phyloP scores from a whole-genome alignment of 208 protist species.

The Novymonas esmeraldas region DNA sequence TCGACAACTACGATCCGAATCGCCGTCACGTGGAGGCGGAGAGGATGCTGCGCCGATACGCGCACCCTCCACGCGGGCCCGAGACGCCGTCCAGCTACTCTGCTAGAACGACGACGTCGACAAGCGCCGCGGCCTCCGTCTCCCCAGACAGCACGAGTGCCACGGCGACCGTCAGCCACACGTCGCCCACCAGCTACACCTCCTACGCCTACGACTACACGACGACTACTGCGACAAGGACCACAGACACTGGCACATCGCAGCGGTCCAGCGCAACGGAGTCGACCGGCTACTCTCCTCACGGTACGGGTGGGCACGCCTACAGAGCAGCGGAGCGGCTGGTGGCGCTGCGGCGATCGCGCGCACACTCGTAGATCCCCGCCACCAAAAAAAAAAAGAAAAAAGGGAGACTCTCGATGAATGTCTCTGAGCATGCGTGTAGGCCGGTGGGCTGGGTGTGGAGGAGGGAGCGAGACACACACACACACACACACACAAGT shows the following conservation, averaged over 20 bases:
- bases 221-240: background rate
- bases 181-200: constrained; percentile 1
- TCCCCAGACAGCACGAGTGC: background rate
- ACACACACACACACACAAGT: too few species aligned
- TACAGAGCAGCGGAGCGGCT: too few species aligned
- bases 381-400: too few species aligned
- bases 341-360: too few species aligned
- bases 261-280: background rate
- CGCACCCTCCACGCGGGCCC: background rate
- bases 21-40: background rate
- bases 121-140: background rate
- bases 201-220: constrained; percentile 8
- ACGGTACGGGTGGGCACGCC: too few species aligned
- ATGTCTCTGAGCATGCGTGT: too few species aligned
- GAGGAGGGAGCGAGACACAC: too few species aligned
- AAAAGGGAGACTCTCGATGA: too few species aligned
- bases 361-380: too few species aligned
- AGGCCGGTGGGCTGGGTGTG: too few species aligned
- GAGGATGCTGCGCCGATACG: background rate
- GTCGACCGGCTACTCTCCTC: background rate
- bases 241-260: background rate
- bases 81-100: too few species aligned
- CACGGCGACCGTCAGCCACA: background rate
- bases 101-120: background rate
- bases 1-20: constrained; percentile 2